These are phyloP conservation scores for Colletotrichum lini DNA, from an alignment of 2,329 filamentous ascomycete species.

Conservation along the genomic window DNA sequence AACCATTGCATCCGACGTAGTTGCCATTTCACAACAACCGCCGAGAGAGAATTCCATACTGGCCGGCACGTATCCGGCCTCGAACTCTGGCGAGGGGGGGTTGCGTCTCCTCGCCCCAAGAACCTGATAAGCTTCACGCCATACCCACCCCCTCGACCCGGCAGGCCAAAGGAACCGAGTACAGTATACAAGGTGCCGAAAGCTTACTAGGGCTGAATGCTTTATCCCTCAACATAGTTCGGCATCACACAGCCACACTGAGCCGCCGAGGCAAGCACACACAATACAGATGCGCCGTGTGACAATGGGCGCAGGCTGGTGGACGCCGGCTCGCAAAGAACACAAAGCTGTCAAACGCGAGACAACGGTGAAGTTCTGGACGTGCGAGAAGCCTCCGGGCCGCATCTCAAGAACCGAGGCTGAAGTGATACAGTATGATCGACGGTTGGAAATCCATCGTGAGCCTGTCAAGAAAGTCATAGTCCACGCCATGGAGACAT, in stretches of 20 bases:
- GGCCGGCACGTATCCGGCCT: neutral
- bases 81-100: neutral
- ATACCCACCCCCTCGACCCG: neutral
- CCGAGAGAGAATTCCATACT: too few species aligned
- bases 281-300: neutral
- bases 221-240: neutral
- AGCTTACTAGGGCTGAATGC: neutral
- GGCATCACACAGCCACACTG: neutral
- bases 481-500: neutral
- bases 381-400: neutral
- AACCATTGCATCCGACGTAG: too few species aligned
- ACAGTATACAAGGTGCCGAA: neutral
- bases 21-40: too few species aligned
- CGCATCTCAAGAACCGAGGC: neutral
- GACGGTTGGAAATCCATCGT: neutral
- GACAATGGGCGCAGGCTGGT: neutral
- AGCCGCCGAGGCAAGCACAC: neutral
- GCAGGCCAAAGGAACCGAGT: neutral
- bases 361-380: neutral
- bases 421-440: neutral
- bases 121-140: neutral
- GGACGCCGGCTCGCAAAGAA: too few species aligned
- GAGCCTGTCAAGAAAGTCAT: neutral
- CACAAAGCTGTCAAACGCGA: neutral
- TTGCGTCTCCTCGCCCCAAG: neutral